These are phyloP conservation scores for Zoysia matrella DNA, from an alignment of 202 grass and related monocot species.

Conservation along the genomic window DNA sequence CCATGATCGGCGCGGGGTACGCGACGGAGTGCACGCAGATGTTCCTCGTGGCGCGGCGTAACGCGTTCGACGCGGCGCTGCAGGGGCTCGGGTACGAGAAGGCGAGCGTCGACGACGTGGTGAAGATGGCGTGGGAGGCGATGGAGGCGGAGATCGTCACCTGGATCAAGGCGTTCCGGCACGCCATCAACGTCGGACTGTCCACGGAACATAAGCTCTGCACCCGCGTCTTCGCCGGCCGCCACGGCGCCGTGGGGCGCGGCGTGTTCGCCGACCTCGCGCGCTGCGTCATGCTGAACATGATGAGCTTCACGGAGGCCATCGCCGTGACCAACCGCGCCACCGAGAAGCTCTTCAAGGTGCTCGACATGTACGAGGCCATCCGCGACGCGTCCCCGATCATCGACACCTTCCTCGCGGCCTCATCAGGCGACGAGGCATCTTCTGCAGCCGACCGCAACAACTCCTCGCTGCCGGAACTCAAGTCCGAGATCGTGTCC, in stretches of 20 bases:
- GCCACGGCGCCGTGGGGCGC: conserved; percentile 37
- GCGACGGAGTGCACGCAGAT: conserved; percentile 78
- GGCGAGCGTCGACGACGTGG: conserved; percentile 77
- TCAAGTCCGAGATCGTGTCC: conserved; percentile 58
- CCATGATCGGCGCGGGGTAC: conserved; percentile 69
- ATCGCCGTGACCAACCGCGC: conserved; percentile 67
- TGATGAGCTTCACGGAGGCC: conserved; percentile 85
- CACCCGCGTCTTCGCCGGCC: conserved; percentile 56
- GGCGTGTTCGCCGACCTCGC: conserved; percentile 71
- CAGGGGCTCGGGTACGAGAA: conserved; percentile 65
- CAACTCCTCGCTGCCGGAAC: conserved; percentile 43
- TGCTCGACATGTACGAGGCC: conserved; percentile 95
- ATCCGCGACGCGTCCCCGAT: conserved; percentile 59
- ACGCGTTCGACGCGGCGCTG: conserved; percentile 64
- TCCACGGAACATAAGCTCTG: conserved; percentile 72
- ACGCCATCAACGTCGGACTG: conserved; percentile 59
- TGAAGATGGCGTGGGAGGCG: too few relatives aligned
- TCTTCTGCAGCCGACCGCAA: conserved; percentile 2
- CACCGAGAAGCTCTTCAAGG: conserved; percentile 84
- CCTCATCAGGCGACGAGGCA: too few relatives aligned
- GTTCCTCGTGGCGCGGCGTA: conserved; percentile 67
- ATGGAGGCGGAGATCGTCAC: conserved; percentile 53
- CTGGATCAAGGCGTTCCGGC: conserved; percentile 82
- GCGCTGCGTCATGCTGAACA: conserved; percentile 59
- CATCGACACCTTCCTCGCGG: conserved; percentile 59